Percentiles rank a stretch among this genome's conserved stretches.
phyloP scores from a whole-genome alignment of 1,284 basidiomycete genomes.

The Malassezia sp. region DNA sequence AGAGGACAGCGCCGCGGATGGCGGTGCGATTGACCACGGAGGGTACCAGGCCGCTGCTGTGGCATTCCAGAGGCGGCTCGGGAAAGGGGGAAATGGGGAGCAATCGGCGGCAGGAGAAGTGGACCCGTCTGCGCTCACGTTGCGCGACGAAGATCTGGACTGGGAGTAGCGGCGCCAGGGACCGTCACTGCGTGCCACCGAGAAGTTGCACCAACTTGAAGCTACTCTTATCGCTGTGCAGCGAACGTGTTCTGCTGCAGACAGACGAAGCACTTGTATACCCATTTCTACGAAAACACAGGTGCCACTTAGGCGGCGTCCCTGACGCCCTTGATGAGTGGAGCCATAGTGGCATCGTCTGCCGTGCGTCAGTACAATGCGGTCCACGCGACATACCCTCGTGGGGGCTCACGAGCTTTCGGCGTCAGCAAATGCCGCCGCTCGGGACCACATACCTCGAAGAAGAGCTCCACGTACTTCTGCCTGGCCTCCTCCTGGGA shows the following conservation, averaged over 20 bases:
- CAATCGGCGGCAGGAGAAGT: constrained; percentile 15
- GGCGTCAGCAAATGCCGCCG: neutral
- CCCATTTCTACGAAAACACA: constrained; percentile 8
- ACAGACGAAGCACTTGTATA: neutral
- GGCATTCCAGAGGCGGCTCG: constrained; percentile 16
- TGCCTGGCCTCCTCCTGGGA: constrained; percentile 25
- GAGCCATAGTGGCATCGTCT: constrained; percentile 13
- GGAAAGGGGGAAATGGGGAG: neutral
- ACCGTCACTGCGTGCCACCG: too few relatives aligned
- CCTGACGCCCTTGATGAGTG: constrained; percentile 11
- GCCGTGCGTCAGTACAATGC: neutral
- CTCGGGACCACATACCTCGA: constrained; percentile 20
- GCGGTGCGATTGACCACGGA: constrained; percentile 36
- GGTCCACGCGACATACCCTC: constrained; percentile 6
- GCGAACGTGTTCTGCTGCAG: too few relatives aligned
- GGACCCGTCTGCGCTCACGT: constrained; percentile 14
- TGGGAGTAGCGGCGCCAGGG: constrained; percentile 35
- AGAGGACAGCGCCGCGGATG: constrained; percentile 16
- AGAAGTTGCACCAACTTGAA: too few relatives aligned
- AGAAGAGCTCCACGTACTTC: constrained; percentile 23
- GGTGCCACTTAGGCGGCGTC: constrained; percentile 4
- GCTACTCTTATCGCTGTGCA: too few relatives aligned
- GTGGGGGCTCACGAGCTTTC: constrained; percentile 2
- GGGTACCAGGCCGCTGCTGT: constrained; percentile 27
- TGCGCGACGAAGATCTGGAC: constrained; percentile 34